Conservation (phyloP, 2,329 filamentous ascomycete genomes). For the Teratosphaeria destructans region DNA sequence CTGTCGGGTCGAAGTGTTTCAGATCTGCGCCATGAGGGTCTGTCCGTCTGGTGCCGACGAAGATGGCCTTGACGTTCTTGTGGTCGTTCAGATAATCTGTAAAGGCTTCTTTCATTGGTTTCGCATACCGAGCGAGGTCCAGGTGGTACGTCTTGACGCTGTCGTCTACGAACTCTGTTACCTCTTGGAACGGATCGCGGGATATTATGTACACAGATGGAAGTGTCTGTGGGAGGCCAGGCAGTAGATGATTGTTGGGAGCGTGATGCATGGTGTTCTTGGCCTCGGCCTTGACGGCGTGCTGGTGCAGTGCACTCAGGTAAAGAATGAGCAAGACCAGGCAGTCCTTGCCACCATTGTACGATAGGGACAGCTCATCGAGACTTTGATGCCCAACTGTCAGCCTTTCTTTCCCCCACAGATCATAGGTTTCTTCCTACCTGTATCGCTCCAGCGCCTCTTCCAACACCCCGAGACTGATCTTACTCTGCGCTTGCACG, state of each 20-base stretch:
- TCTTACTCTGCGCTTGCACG: slow-evolving; percentile 64
- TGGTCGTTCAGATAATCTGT: slow-evolving; percentile 60
- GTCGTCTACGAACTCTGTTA: slow-evolving; percentile 69
- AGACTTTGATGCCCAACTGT: slow-evolving; percentile 40
- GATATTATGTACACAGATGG: slow-evolving; percentile 86
- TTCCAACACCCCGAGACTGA: slow-evolving; percentile 62
- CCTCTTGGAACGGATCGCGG: slow-evolving; percentile 70
- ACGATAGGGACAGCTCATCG: slow-evolving; percentile 75
- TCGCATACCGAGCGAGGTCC: slow-evolving; percentile 60
- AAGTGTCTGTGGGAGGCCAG: slow-evolving; percentile 41
- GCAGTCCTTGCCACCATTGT: slow-evolving; percentile 97
- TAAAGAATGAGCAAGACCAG: slow-evolving; percentile 84
- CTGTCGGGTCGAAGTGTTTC: slow-evolving; percentile 76
- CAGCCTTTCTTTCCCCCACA: not conserved
- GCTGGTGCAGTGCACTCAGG: slow-evolving; percentile 51
- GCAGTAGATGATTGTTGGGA: slow-evolving; percentile 7
- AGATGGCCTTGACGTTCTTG: slow-evolving; percentile 61
- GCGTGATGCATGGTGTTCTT: slow-evolving; percentile 12
- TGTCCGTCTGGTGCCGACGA: slow-evolving; percentile 79
- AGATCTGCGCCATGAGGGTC: slow-evolving; percentile 79
- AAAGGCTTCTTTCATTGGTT: slow-evolving; percentile 74
- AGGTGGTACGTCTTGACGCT: slow-evolving; percentile 64
- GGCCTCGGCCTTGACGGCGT: slow-evolving; percentile 6
- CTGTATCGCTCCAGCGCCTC: slow-evolving; percentile 66
- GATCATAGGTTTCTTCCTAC: slow-evolving; percentile 36